These are phyloP conservation scores for Daldinia eschscholtzii DNA, from an alignment of 2,329 filamentous ascomycete species.

Conservation along the genomic window DNA sequence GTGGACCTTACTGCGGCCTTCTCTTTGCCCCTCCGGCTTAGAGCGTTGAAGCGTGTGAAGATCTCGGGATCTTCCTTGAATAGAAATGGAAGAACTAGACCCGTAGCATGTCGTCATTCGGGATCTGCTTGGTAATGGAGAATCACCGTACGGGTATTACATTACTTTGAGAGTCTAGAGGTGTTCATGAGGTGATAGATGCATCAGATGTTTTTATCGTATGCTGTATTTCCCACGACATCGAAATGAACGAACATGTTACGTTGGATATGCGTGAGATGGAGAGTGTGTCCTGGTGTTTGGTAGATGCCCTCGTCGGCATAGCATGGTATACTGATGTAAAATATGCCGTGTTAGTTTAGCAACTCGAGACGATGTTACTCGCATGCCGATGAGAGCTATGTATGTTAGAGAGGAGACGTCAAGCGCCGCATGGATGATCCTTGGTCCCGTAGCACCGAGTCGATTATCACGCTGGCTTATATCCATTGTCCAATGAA, in stretches of 20 bases:
- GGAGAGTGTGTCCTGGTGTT: slow-evolving; percentile 24
- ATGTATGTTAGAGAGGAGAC: background rate
- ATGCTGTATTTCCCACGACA: background rate
- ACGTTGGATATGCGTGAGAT: slow-evolving; percentile 16
- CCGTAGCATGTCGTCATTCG: slow-evolving; percentile 18
- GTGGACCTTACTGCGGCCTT: slow-evolving; percentile 16
- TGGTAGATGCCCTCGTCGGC: slow-evolving; percentile 13
- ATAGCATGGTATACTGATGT: slow-evolving; percentile 1
- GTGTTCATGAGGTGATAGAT: background rate
- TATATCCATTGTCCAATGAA: slow-evolving; percentile 3
- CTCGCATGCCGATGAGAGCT: slow-evolving; percentile 18
- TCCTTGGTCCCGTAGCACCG: slow-evolving; percentile 18
- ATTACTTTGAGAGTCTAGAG: background rate
- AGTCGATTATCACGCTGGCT: background rate
- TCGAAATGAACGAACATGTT: background rate
- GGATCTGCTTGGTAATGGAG: background rate
- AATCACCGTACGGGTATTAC: slow-evolving; percentile 10
- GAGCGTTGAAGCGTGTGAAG: slow-evolving; percentile 9
- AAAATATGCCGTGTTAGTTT: slow-evolving; percentile 30
- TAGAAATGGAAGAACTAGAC: background rate
- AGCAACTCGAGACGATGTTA: slow-evolving; percentile 17
- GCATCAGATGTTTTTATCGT: background rate
- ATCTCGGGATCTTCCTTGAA: slow-evolving; percentile 21
- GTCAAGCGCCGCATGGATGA: slow-evolving; percentile 22
- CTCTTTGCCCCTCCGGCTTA: slow-evolving; percentile 20